These are phyloP conservation scores for Cladorrhinum sp. DNA, from an alignment of 2,329 filamentous ascomycete genomes.

Conservation along the genomic window DNA sequence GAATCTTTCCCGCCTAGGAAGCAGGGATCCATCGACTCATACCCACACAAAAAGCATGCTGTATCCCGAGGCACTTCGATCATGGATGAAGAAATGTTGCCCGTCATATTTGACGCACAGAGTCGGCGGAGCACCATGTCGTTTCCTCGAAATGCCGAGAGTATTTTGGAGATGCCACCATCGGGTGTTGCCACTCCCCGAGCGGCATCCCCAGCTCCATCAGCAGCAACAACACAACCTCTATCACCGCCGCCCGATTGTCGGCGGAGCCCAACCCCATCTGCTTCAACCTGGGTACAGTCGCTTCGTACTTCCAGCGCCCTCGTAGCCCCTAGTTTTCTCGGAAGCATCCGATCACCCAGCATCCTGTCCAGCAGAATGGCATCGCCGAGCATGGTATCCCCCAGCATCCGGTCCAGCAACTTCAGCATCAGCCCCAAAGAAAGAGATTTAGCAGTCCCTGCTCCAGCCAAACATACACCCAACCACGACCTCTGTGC, in stretches of 20 bases:
- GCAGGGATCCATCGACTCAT: background rate
- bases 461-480: background rate
- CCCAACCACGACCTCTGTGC: conserved; percentile 9
- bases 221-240: background rate
- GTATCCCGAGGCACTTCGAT: background rate
- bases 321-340: background rate
- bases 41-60: background rate
- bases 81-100: background rate
- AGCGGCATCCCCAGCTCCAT: background rate
- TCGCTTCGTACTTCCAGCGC: background rate
- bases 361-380: background rate
- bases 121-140: background rate
- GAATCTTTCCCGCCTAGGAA: background rate
- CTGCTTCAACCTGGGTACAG: background rate
- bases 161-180: background rate
- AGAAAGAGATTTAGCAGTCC: background rate
- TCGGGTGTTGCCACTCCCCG: background rate
- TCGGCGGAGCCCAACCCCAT: conserved; percentile 5
- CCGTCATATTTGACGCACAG: background rate
- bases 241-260: conserved; percentile 10
- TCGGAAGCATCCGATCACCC: background rate
- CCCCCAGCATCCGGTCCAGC: background rate
- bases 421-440: background rate
- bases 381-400: background rate
- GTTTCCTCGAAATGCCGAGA: background rate